Evolutionary conservation across 1,284 basidiomycete species (phyloP), one percentile per base, ranked within the genome.

Genomic region (Ustanciosporium gigantosporum): DNA sequence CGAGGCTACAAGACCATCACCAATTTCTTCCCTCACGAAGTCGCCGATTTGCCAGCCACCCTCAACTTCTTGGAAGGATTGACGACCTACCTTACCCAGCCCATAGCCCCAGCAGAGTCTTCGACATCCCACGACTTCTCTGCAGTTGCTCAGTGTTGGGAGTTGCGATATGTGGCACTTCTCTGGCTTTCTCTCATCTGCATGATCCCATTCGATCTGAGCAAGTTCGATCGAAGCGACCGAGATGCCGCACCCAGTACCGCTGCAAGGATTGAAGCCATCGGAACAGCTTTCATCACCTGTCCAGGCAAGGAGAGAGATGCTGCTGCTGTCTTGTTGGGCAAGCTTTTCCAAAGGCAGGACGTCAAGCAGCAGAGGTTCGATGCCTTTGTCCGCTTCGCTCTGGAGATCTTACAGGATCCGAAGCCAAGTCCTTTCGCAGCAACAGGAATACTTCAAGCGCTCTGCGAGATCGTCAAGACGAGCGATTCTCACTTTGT

Each of bases 111-210:
- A n/a, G n/a, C n/a, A n/a, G n/a, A n/a, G n/a, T n/a, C n/a, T n/a
- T n/a, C n/a, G n/a, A n/a, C n/a, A n/a, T n/a, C n/a, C n/a, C n/a
- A n/a, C n/a, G n/a, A n/a, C n/a, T n/a, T n/a, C n/a, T n/a, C n/a
- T n/a, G n/a, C n/a, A n/a, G n/a, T n/a, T n/a, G n/a, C n/a, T n/a
- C n/a, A 36, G 6, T 46, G 50, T 32, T 98, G 95, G 95, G 81
- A 88, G 36, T 79, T 92, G 40, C 86, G 91, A 47, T 93, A 95
- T 70, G 82, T 89, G 14, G 81, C 90, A 19, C 82, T 98, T 4
- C 82, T 97, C 2, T 98, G 95, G 94, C 83, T 98, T 11, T 90
- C 91, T 15, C 84, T 98, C 15, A 88, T 97, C 41, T 89, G 89
- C 79, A 91, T 91, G 81, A 87, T 97, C 17, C 95, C 95, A 0